These are phyloP conservation scores for Plenodomus tracheiphilus DNA, from an alignment of 2,329 filamentous ascomycete genomes.

Conservation along the genomic window DNA sequence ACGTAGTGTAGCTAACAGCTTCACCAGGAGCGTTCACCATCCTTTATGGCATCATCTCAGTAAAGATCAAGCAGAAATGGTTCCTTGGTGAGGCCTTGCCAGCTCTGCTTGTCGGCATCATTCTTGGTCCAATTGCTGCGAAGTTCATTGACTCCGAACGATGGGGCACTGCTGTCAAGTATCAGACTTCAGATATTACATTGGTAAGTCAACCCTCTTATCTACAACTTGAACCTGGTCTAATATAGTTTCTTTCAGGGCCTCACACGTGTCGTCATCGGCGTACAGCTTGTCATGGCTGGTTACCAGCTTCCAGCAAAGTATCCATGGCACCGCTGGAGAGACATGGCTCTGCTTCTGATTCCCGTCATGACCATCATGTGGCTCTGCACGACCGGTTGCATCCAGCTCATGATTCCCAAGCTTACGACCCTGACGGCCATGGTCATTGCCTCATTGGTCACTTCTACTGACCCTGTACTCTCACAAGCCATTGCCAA, in stretches of 20 bases:
- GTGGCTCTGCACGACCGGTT: slow-evolving; percentile 63
- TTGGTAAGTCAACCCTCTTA: slow-evolving; percentile 39
- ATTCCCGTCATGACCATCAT: slow-evolving; percentile 65
- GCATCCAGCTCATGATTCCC: slow-evolving; percentile 59
- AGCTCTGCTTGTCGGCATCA: slow-evolving; percentile 58
- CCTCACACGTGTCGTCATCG: slow-evolving; percentile 63
- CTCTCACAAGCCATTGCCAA: slow-evolving; percentile 66
- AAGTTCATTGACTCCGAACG: slow-evolving; percentile 55
- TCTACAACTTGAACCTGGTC: not conserved
- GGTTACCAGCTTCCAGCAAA: slow-evolving; percentile 64
- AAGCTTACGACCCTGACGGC: slow-evolving; percentile 54
- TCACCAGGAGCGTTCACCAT: slow-evolving; percentile 52
- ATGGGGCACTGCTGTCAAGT: slow-evolving; percentile 42
- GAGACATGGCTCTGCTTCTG: slow-evolving; percentile 59
- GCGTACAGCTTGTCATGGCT: slow-evolving; percentile 65
- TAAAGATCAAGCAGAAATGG: slow-evolving; percentile 58
- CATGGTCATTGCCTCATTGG: slow-evolving; percentile 63
- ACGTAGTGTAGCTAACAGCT: not conserved
- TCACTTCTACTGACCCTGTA: slow-evolving; percentile 66
- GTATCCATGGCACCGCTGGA: slow-evolving; percentile 56
- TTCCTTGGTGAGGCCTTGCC: slow-evolving; percentile 57
- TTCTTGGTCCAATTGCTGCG: slow-evolving; percentile 59
- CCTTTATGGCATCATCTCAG: slow-evolving; percentile 55
- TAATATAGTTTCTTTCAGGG: slow-evolving; percentile 40
- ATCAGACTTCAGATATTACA: slow-evolving; percentile 46